Conservation (phyloP, 495 filamentous ascomycete species). For the Aspergillus funiculosus region DNA sequence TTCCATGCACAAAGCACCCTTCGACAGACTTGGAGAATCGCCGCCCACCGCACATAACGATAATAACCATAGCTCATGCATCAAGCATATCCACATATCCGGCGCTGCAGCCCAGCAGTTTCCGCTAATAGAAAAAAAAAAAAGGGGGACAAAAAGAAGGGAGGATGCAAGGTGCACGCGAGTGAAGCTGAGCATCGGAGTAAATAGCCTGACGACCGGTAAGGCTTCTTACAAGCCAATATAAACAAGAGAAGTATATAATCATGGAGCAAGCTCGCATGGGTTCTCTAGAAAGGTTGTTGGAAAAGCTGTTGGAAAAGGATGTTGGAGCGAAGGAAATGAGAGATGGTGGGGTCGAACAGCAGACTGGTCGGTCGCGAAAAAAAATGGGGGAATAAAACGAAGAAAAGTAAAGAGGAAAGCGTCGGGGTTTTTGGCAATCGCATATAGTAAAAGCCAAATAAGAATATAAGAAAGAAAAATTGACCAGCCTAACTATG, state of each 20-base stretch:
- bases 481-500: conserved; percentile 17
- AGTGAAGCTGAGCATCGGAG: conserved; percentile 6
- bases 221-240: conserved; percentile 17
- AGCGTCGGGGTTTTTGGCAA: too few relatives aligned
- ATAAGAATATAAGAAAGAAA: not conserved
- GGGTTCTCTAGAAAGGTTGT: conserved; percentile 11
- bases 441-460: too few relatives aligned
- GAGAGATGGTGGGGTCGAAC: conserved; percentile 1
- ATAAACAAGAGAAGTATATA: conserved; percentile 21
- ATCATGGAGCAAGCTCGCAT: conserved; percentile 18
- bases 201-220: conserved; percentile 10
- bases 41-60: conserved; percentile 17
- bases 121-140: conserved; percentile 10
- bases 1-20: conserved; percentile 22
- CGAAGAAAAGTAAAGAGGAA: not conserved
- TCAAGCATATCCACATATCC: conserved; percentile 21
- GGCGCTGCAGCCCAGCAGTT: conserved; percentile 15
- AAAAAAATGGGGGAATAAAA: too few relatives aligned
- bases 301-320: conserved; percentile 3
- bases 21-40: conserved; percentile 17
- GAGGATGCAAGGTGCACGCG: not conserved
- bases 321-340: conserved; percentile 2
- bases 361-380: not conserved
- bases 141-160: conserved; percentile 2
- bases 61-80: conserved; percentile 21